A percentile compares a stretch with the other conserved stretches of the same genome.
Conservation (phyloP, 2,329 filamentous ascomycete genomes). For the Dothidotthia symphoricarpi region DNA sequence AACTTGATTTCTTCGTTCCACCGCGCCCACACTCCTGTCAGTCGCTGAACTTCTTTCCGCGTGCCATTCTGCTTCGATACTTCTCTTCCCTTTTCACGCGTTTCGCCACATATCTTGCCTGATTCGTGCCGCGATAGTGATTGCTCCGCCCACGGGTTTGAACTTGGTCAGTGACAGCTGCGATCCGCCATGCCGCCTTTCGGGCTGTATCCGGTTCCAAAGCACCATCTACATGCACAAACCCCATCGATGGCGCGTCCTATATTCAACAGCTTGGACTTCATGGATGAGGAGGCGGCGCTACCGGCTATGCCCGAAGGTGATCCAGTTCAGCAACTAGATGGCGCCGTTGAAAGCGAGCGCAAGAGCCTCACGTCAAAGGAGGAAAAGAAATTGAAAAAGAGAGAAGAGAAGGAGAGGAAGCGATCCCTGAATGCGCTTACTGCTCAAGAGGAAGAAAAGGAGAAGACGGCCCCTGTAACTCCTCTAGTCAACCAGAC, state of each 20-base stretch:
- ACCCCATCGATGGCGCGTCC: slow-evolving; percentile 3
- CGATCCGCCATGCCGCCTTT: no score
- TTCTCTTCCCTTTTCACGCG: no score
- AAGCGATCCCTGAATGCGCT: no score
- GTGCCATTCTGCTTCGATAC: no score
- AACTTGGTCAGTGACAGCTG: no score
- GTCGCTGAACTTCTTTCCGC: no score
- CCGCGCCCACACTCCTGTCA: no score
- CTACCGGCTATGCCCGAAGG: neutral
- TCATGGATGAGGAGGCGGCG: slow-evolving; percentile 6
- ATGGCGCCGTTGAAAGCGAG: neutral
- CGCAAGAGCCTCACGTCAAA: neutral
- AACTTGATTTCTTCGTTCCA: no score
- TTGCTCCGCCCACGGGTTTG: no score
- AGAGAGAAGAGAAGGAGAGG: slow-evolving; percentile 9
- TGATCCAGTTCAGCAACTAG: neutral
- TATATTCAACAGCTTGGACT: slow-evolving; percentile 26
- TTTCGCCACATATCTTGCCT: no score
- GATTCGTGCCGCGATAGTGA: no score
- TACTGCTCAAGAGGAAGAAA: neutral
- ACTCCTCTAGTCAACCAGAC: slow-evolving; percentile 2
- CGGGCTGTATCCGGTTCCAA: slow-evolving; percentile 27
- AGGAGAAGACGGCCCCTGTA: neutral
- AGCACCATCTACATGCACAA: slow-evolving; percentile 19
- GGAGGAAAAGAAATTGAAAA: slow-evolving; percentile 5